A percentile compares a stretch with the other conserved stretches of the same genome.
Evolutionary conservation across 1,139 yeast species (phyloP).

Genomic region (Candida mesenterica): DNA sequence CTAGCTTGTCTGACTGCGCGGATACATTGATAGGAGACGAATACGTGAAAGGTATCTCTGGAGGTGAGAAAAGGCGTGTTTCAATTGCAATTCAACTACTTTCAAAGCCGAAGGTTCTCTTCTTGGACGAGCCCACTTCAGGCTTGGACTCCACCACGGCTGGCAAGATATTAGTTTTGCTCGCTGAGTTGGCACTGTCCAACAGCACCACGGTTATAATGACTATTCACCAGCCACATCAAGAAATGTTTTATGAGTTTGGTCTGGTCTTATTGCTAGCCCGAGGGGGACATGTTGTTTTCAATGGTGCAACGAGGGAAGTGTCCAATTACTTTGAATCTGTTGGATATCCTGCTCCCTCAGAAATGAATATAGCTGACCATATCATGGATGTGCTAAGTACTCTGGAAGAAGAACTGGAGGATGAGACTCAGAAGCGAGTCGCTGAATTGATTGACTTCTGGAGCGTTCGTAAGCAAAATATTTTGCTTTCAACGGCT

Average conservation of each 20-base stretch:
- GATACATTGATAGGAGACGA: conserved; percentile 24
- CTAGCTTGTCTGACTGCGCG: conserved; percentile 25
- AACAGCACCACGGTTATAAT: conserved; percentile 22
- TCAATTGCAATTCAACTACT: conserved; percentile 27
- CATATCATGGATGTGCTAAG: conserved; percentile 20
- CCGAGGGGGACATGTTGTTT: conserved; percentile 22
- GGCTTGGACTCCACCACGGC: conserved; percentile 26
- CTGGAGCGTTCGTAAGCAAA: conserved; percentile 13
- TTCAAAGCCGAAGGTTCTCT: conserved; percentile 23
- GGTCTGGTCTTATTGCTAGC: conserved; percentile 24
- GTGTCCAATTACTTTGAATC: conserved; percentile 15
- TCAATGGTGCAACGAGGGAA: conserved; percentile 16
- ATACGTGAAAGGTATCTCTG: conserved; percentile 23
- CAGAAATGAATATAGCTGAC: conserved; percentile 18
- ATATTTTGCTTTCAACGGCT: background rate
- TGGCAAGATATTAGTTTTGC: conserved; percentile 17
- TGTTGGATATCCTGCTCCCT: conserved; percentile 16
- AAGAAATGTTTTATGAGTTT: conserved; percentile 20
- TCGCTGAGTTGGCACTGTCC: conserved; percentile 16
- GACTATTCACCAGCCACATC: conserved; percentile 27
- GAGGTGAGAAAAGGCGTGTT: conserved; percentile 27
- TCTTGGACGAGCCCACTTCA: conserved; percentile 27
- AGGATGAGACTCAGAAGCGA: background rate
- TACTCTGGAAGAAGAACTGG: conserved; percentile 5
- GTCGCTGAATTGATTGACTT: conserved; percentile 11